These are phyloP conservation scores for Blastocystis sp. DNA, from an alignment of 352 stramenopile species.

Conservation along the genomic window DNA sequence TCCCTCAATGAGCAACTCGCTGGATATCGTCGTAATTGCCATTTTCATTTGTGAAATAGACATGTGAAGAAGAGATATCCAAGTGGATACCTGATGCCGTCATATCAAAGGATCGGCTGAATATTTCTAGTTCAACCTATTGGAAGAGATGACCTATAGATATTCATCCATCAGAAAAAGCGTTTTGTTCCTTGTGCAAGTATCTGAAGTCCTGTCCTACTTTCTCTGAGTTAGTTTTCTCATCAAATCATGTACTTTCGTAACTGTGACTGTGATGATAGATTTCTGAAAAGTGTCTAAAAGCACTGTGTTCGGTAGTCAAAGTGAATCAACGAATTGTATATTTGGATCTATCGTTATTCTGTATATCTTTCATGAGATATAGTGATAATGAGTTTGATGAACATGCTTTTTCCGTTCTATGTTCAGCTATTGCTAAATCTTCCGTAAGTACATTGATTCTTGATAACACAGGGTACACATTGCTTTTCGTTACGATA, in stretches of 20 bases:
- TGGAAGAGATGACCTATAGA: not conserved
- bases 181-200: not conserved
- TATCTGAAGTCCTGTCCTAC: not conserved
- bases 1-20: too few relatives aligned
- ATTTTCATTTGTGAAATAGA: too few relatives aligned
- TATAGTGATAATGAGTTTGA: not conserved
- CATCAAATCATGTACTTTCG: not conserved
- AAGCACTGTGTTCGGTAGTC: not conserved
- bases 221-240: not conserved
- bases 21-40: too few relatives aligned
- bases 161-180: not conserved
- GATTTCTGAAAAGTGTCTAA: not conserved
- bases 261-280: not conserved
- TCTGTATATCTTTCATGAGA: too few relatives aligned
- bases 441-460: not conserved
- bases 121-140: too few relatives aligned
- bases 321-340: not conserved
- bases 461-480: not conserved
- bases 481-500: not conserved
- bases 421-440: not conserved
- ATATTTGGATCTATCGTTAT: constrained; percentile 24
- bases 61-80: too few relatives aligned
- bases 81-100: too few relatives aligned
- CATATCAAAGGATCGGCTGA: too few relatives aligned
- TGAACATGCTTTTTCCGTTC: not conserved